A percentile compares a stretch with the other conserved stretches of the same genome.
Evolutionary conservation across 805 yeast genomes (phyloP).

Genomic region (Cyberlindnera mycetangii): DNA sequence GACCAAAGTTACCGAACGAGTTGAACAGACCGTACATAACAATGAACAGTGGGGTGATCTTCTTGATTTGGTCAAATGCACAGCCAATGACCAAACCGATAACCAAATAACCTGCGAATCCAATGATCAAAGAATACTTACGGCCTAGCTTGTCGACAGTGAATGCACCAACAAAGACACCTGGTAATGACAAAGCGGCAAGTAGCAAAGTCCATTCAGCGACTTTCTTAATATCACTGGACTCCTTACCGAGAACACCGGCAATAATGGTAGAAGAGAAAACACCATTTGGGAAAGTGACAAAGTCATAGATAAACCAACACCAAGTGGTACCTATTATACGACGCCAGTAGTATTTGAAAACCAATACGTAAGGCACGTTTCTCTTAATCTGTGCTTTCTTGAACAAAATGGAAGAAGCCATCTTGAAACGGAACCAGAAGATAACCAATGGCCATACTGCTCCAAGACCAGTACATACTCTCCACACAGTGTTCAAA

Average conservation of each 20-base stretch:
- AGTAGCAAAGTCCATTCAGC: constrained; percentile 75
- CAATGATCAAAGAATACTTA: constrained; percentile 66
- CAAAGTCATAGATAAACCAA: constrained; percentile 82
- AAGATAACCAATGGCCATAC: constrained; percentile 72
- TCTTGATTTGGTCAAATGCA: constrained; percentile 52
- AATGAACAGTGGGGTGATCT: constrained; percentile 61
- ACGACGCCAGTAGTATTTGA: constrained; percentile 67
- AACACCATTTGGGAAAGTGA: constrained; percentile 76
- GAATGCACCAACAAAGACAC: constrained; percentile 66
- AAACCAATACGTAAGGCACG: constrained; percentile 57
- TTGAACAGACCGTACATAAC: constrained; percentile 73
- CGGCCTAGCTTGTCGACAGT: constrained; percentile 66
- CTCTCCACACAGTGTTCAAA: constrained; percentile 61
- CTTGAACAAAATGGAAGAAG: constrained; percentile 60
- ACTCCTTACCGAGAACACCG: constrained; percentile 39
- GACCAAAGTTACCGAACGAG: constrained; percentile 71
- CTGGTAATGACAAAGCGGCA: constrained; percentile 67
- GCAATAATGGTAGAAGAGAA: constrained; percentile 61
- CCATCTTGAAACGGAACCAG: constrained; percentile 69
- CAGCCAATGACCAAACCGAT: constrained; percentile 72
- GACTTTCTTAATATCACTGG: constrained; percentile 45
- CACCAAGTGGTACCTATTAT: constrained; percentile 68
- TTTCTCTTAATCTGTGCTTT: constrained; percentile 57
- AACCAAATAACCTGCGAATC: constrained; percentile 67
- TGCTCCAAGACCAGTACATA: constrained; percentile 61